These are phyloP conservation scores for Malus orientalis DNA, from an alignment of 306 rosid genomes.

Conservation along the genomic window DNA sequence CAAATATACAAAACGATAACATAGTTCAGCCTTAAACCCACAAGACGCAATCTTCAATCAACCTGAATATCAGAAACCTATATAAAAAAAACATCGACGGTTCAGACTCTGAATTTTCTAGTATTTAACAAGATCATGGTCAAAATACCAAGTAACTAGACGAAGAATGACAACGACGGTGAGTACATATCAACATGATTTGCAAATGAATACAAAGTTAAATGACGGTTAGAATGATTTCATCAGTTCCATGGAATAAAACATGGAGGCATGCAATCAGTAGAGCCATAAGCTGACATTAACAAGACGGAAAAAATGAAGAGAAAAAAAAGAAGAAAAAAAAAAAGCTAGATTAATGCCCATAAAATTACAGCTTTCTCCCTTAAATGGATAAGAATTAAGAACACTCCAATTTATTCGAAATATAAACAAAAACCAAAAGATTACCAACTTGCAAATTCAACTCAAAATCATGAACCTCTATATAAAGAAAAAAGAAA, in stretches of 20 bases:
- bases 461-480: not conserved
- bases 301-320: not conserved
- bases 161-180: not conserved
- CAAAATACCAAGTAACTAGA: not conserved
- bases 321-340: too few species aligned
- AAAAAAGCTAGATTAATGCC: not conserved
- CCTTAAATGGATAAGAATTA: not conserved
- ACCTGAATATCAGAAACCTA: slow-evolving; percentile 2
- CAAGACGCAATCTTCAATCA: not conserved
- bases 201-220: not conserved
- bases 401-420: not conserved
- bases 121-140: not conserved
- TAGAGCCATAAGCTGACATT: not conserved
- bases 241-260: not conserved
- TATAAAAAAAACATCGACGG: not conserved
- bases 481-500: not conserved
- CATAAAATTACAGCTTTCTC: not conserved
- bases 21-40: slow-evolving; percentile 1
- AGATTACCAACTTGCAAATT: not conserved
- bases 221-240: not conserved
- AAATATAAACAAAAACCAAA: not conserved
- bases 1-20: slow-evolving; percentile 3
- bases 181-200: not conserved
- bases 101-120: not conserved
- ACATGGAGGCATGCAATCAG: not conserved